These are phyloP conservation scores for Begonia masoniana DNA, from an alignment of 306 rosid genomes.

Conservation along the genomic window DNA sequence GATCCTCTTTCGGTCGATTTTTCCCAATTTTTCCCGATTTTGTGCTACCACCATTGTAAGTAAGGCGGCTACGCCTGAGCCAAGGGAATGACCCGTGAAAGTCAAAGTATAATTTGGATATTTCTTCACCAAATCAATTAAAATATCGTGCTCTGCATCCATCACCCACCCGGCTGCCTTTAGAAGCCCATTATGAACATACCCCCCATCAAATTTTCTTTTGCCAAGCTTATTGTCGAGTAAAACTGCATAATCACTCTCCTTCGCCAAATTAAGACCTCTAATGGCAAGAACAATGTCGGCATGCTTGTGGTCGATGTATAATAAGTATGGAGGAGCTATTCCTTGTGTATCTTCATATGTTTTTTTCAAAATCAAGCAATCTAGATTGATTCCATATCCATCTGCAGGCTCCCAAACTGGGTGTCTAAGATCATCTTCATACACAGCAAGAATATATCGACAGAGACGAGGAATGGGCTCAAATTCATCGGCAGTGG, in stretches of 20 bases:
- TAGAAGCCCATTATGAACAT: conserved; percentile 90
- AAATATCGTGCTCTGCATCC: conserved; percentile 46
- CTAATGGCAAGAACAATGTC: conserved; percentile 82
- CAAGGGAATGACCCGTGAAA: conserved; percentile 83
- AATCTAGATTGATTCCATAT: conserved; percentile 70
- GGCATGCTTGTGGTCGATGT: conserved; percentile 61
- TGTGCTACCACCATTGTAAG: conserved; percentile 63
- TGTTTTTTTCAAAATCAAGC: conserved; percentile 35
- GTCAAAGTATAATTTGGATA: conserved; percentile 68
- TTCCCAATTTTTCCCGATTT: conserved; percentile 43
- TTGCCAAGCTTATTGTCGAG: conserved; percentile 73
- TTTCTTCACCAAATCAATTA: conserved; percentile 47
- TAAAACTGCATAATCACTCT: conserved; percentile 79
- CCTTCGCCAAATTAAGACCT: conserved; percentile 80
- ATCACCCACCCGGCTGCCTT: conserved; percentile 67
- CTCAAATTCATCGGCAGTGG: conserved; percentile 66
- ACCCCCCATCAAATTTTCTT: conserved; percentile 81
- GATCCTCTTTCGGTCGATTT: conserved; percentile 63
- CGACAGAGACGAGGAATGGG: conserved; percentile 87
- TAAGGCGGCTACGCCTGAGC: conserved; percentile 82
- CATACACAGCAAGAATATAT: conserved; percentile 75
- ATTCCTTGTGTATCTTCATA: conserved; percentile 48
- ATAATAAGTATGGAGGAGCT: conserved; percentile 72
- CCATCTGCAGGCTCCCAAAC: conserved; percentile 80
- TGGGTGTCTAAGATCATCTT: conserved; percentile 65